Evolutionary conservation across 768 basidiomycete genomes (phyloP), one percentile per base, ranked within the genome.

Genomic region (Trametes punicea): DNA sequence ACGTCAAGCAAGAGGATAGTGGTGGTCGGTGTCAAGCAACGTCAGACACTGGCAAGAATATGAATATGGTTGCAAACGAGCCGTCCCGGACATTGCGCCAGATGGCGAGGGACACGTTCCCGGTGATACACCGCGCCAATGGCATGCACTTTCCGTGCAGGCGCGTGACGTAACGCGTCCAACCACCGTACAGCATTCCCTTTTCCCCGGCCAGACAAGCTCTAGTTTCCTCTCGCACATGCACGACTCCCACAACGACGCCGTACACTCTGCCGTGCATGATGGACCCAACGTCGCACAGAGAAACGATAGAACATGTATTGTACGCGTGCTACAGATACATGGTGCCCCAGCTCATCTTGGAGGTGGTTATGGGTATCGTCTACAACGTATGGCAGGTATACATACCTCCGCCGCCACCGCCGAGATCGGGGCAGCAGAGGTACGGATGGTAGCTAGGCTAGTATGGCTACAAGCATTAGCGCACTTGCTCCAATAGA

Each of bases 111-210:
- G 23, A 44, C 46, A 34, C 33, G 49, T 41, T 29, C 39, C 33
- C 25, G 38, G 46, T 18, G 16, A 25, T 26, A 7, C 18, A 6
- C 39, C 34, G 39, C 39, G 42, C 29, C 41, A 5, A 26, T 21
- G 20, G 16, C 41, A 57, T 36, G 49, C 55, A 21, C 15, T 31
- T 20, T 11, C 15, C 27, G n/a, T 1, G 11, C n/a, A 11, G 42
- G 30, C 56, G 50, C 56, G 50, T 57, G 38, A 57, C 56, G 56
- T 57, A 50, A 57, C 56, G 56, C 56, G 56, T 46, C 44, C 11
- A n/a, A 3, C 30, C 47, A 3, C 36, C 15, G 36, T n/a, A n/a
- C n/a, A n/a, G n/a, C n/a, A n/a, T n/a, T n/a, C n/a, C n/a, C n/a
- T n/a, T n/a, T n/a, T n/a, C n/a, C n/a, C n/a, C n/a, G n/a, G n/a